phyloP scores from a whole-genome alignment of 345 rosid species.

The Aethionema arabicum region DNA sequence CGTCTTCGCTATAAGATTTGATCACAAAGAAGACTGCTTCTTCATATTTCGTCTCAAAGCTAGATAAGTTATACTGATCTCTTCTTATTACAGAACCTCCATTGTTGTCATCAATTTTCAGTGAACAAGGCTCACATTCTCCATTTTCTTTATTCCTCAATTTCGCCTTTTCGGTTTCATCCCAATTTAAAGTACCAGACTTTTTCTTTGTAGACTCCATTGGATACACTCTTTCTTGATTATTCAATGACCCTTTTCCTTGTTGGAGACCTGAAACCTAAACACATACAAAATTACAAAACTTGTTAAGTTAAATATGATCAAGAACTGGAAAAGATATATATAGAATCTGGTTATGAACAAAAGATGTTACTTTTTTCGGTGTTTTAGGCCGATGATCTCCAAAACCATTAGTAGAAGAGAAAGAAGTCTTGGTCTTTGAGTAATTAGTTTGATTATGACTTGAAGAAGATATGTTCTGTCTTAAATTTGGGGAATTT shows the following conservation, averaged over 20 bases:
- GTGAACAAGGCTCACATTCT: slow-evolving; percentile 40
- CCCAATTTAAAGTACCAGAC: slow-evolving; percentile 35
- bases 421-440: slow-evolving; percentile 36
- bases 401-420: slow-evolving; percentile 20
- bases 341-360: neutral
- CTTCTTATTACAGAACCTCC: slow-evolving; percentile 37
- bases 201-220: slow-evolving; percentile 32
- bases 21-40: slow-evolving; percentile 60
- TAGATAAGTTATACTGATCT: slow-evolving; percentile 53
- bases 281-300: neutral
- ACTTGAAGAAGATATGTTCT: slow-evolving; percentile 44
- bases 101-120: slow-evolving; percentile 38
- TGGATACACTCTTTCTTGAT: slow-evolving; percentile 42
- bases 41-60: slow-evolving; percentile 49
- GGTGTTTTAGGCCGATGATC: slow-evolving; percentile 43
- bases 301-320: slow-evolving; percentile 2
- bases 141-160: slow-evolving; percentile 38
- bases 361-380: slow-evolving; percentile 37
- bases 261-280: slow-evolving; percentile 28
- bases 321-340: neutral
- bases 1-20: slow-evolving; percentile 71
- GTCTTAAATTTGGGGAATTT: slow-evolving; percentile 38
- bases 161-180: slow-evolving; percentile 43
- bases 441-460: slow-evolving; percentile 31
- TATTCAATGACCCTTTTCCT: slow-evolving; percentile 34